phyloP scores from a whole-genome alignment of 352 stramenopile genomes.

The Globisporangium echinulatum region DNA sequence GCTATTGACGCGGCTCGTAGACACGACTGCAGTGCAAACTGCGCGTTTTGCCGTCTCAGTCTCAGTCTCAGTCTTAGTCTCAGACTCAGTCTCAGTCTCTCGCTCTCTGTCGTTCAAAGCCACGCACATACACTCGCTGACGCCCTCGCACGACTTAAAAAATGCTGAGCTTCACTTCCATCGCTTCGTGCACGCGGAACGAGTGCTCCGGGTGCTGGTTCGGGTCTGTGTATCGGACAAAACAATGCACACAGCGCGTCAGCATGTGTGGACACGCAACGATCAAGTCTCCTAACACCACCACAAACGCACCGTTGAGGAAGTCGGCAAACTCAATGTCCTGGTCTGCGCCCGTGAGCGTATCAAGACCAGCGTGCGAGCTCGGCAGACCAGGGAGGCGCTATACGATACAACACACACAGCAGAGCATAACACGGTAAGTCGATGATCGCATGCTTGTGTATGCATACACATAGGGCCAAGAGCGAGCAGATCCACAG shows the following conservation, averaged over 20 bases:
- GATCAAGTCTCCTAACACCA: neutral
- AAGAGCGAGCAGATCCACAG: no score
- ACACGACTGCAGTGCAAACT: no score
- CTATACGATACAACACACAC: constrained; percentile 16
- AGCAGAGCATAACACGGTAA: neutral
- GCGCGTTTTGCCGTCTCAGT: no score
- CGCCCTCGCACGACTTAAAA: constrained; percentile 34
- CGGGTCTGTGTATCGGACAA: constrained; percentile 33
- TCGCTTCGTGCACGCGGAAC: constrained; percentile 83
- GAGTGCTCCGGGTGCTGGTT: constrained; percentile 70
- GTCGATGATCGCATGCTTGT: no score
- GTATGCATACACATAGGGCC: no score
- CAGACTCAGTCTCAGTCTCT: no score
- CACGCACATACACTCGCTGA: no score
- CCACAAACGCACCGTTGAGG: constrained; percentile 53
- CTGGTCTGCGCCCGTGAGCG: constrained; percentile 70
- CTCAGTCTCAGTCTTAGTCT: no score
- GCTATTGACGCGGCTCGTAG: no score
- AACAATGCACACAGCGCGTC: neutral
- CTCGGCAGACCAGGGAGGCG: constrained; percentile 79
- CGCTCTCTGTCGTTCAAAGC: no score
- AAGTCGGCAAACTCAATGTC: constrained; percentile 79
- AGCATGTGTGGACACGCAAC: neutral
- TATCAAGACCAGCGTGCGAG: constrained; percentile 71
- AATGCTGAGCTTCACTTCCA: constrained; percentile 87